These are phyloP conservation scores for Lactarius pseudohatsudake DNA, from an alignment of 768 basidiomycete genomes.

Conservation along the genomic window DNA sequence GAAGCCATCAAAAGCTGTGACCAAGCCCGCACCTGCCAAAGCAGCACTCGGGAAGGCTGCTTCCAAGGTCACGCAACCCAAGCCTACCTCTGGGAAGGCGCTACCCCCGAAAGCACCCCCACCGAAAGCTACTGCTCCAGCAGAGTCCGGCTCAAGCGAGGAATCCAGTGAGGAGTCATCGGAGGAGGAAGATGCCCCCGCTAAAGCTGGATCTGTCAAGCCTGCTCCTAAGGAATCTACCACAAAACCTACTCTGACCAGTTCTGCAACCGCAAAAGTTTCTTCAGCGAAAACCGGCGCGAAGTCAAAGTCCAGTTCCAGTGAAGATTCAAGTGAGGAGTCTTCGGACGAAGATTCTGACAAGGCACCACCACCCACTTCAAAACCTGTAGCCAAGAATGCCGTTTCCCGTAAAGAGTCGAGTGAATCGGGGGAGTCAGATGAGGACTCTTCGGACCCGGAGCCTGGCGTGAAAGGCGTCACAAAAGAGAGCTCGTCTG, in stretches of 20 bases:
- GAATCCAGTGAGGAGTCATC: conserved; percentile 15
- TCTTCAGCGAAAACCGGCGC: conserved; percentile 1
- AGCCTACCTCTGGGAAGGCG: conserved; percentile 31
- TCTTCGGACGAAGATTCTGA: conserved; percentile 34
- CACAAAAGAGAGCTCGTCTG: conserved; percentile 32
- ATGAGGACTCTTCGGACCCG: conserved; percentile 35
- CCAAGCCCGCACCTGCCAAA: conserved; percentile 22
- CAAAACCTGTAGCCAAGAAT: conserved; percentile 30
- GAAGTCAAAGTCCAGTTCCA: conserved; percentile 15
- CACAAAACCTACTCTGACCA: conserved; percentile 16
- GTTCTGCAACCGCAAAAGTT: neutral
- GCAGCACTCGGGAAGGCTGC: conserved; percentile 9
- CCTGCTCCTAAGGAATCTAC: neutral
- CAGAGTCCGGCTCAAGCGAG: conserved; percentile 26
- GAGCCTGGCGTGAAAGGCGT: conserved; percentile 34
- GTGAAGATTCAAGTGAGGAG: conserved; percentile 29
- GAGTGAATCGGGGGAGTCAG: conserved; percentile 26
- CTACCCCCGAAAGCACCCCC: conserved; percentile 37
- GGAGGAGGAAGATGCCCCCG: conserved; percentile 26
- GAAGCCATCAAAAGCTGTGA: conserved; percentile 6
- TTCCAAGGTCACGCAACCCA: conserved; percentile 19
- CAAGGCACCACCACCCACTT: conserved; percentile 31
- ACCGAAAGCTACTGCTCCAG: conserved; percentile 11
- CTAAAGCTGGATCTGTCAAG: conserved; percentile 21
- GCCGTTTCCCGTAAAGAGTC: conserved; percentile 32